Conservation (phyloP, 495 filamentous ascomycete species). For the Penicillium dipodomyicola region DNA sequence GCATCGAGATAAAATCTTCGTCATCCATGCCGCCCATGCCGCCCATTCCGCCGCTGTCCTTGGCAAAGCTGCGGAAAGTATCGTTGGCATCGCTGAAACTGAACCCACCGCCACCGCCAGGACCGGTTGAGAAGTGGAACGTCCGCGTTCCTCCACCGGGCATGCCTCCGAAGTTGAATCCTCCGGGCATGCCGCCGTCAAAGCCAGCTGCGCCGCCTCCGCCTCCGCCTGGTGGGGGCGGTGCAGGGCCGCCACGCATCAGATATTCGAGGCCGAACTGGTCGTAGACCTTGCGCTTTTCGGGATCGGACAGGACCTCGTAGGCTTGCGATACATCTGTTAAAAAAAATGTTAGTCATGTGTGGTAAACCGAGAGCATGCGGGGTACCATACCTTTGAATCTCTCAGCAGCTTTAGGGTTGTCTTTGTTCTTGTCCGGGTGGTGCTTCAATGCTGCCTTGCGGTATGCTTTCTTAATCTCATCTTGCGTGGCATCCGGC, state of each 20-base stretch:
- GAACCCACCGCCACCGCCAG: constrained; percentile 60
- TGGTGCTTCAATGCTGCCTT: constrained; percentile 90
- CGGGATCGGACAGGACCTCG: constrained; percentile 95
- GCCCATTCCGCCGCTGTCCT: constrained; percentile 40
- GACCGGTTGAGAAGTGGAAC: constrained; percentile 73
- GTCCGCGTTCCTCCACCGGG: constrained; percentile 53
- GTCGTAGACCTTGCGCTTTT: constrained; percentile 95
- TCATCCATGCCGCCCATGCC: constrained; percentile 51
- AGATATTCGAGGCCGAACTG: constrained; percentile 93
- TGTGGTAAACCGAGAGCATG: background rate
- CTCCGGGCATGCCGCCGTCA: constrained; percentile 56
- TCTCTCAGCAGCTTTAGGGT: constrained; percentile 76
- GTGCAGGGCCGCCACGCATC: constrained; percentile 75
- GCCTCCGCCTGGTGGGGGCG: constrained; percentile 52
- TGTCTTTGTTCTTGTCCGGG: constrained; percentile 96
- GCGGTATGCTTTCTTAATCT: constrained; percentile 97
- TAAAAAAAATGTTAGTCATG: constrained; percentile 15
- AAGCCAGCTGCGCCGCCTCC: constrained; percentile 51
- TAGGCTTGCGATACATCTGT: constrained; percentile 89
- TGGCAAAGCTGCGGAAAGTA: constrained; percentile 81
- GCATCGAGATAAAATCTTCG: constrained; percentile 52
- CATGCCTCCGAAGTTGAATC: constrained; percentile 55
- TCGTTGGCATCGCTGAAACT: constrained; percentile 77
- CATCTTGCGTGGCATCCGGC: constrained; percentile 78
- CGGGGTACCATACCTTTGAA: constrained; percentile 64